These are phyloP conservation scores for Paracoccidioides lutzii DNA, from an alignment of 2,329 filamentous ascomycete genomes.

Conservation along the genomic window DNA sequence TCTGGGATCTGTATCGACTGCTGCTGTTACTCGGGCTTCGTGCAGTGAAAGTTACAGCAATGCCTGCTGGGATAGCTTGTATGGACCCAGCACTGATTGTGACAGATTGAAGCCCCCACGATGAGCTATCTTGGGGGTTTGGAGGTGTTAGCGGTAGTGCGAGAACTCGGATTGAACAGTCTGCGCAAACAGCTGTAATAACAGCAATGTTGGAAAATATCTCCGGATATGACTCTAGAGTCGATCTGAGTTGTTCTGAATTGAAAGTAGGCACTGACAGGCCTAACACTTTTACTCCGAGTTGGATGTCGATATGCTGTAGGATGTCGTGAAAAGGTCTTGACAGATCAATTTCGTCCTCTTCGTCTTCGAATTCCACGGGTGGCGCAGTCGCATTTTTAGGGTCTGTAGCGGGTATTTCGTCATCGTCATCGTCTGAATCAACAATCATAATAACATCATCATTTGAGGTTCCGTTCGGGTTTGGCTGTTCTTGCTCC, in stretches of 20 bases:
- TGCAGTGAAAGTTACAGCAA: constrained; percentile 43
- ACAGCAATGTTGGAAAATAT: constrained; percentile 40
- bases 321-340: constrained; percentile 42
- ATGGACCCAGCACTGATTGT: constrained; percentile 35
- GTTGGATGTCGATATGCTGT: constrained; percentile 41
- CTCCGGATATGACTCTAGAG: constrained; percentile 32
- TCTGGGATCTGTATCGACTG: constrained; percentile 20
- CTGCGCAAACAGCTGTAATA: constrained; percentile 43
- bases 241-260: constrained; percentile 25
- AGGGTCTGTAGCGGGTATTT: constrained; percentile 33
- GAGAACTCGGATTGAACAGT: constrained; percentile 44
- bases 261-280: constrained; percentile 39
- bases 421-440: constrained; percentile 37
- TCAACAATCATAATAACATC: constrained; percentile 44
- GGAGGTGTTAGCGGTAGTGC: constrained; percentile 41
- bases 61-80: constrained; percentile 37
- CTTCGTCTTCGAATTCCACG: constrained; percentile 40
- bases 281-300: constrained; percentile 41
- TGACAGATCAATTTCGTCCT: constrained; percentile 46
- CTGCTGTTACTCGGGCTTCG: constrained; percentile 21
- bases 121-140: constrained; percentile 22
- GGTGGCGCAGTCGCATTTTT: constrained; percentile 13
- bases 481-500: constrained; percentile 19
- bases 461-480: constrained; percentile 27
- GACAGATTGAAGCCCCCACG: constrained; percentile 35